Base-by-base conservation (phyloP, 306 rosid species). In the Dryas octopetala region DNA sequence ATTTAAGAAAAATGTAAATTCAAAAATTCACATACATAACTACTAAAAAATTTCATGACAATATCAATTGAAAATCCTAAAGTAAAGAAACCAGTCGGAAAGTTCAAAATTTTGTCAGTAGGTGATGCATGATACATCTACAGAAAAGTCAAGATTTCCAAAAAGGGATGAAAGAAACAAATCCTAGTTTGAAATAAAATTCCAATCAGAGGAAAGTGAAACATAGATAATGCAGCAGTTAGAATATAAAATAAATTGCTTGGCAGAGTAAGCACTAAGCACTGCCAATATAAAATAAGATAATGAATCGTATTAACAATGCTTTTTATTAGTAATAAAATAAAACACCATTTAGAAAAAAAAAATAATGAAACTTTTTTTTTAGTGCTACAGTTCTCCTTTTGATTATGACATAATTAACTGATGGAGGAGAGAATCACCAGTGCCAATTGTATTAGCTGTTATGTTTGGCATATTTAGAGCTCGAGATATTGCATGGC, bases 401-500 rank as follows among this genome's bases (percentile, higher is more conserved):
- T 43, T 14, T 41, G 12, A 26, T 62, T 62, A 40, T 40, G 12
- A 15, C 48, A 28, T 16, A 62, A 6, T 3, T 67, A 67, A 47
- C 17, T 48, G 49, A 78, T 38, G 67, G 16, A 65, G 54, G 48
- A 79, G 78, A 81, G 23, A 73, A 81, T 74, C 78, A 89, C 98
- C 98, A 67, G 81, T 76, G 63, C 88, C 84, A 11, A 60, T 62
- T 43, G 74, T 63, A 70, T 88, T 88, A 74, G 84, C 76, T 61
- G 91, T 76, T 81, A 84, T 62, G 82, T 78, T 90, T 44, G 89
- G 98, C 86, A 81, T 84, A 78, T 84, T 83, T 61, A 93, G 92
- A 71, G 97, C 97, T 70, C 88, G 38, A 26, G 91, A 88, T 85
- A 92, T 83, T 15, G 99, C 90, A 66, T 87, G 92, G 63, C 89